Evolutionary conservation across 768 basidiomycete species (phyloP).

Genomic region (Amanita jacksonii): DNA sequence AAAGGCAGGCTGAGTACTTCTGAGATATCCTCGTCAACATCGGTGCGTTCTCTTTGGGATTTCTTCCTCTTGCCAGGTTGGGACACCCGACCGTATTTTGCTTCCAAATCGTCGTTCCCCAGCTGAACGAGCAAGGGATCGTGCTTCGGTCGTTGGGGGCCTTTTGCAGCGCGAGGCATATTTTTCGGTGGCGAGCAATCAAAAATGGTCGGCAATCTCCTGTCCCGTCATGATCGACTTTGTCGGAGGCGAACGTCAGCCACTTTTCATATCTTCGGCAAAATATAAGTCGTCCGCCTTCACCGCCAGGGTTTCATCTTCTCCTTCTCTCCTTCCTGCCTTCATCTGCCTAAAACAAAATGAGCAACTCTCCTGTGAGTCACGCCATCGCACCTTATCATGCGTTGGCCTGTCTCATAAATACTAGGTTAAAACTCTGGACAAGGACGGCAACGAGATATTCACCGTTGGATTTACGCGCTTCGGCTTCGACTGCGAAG

Average conservation of each 20-base stretch:
- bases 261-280: no score
- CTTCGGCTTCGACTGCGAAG: constrained; percentile 87
- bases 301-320: no score
- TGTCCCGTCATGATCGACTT: no score
- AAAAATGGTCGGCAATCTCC: constrained; percentile 16
- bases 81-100: constrained; percentile 72
- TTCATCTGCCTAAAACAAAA: neutral
- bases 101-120: constrained; percentile 63
- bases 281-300: neutral
- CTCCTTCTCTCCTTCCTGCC: neutral
- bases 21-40: constrained; percentile 39
- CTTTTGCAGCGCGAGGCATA: constrained; percentile 63
- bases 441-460: constrained; percentile 70
- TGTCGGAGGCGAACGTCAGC: no score
- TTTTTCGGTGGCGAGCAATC: constrained; percentile 10
- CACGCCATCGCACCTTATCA: neutral
- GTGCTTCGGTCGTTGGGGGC: constrained; percentile 54
- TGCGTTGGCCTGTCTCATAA: neutral
- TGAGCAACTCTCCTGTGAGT: constrained; percentile 1
- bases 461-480: constrained; percentile 72
- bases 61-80: constrained; percentile 71
- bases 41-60: constrained; percentile 36
- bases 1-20: constrained; percentile 34
- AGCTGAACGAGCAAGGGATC: constrained; percentile 86
- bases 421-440: constrained; percentile 50